A percentile compares a stretch with the other conserved stretches of the same genome.
Evolutionary conservation across 2,329 filamentous ascomycete species (phyloP).

Genomic region (Ophiostoma fasciatum): DNA sequence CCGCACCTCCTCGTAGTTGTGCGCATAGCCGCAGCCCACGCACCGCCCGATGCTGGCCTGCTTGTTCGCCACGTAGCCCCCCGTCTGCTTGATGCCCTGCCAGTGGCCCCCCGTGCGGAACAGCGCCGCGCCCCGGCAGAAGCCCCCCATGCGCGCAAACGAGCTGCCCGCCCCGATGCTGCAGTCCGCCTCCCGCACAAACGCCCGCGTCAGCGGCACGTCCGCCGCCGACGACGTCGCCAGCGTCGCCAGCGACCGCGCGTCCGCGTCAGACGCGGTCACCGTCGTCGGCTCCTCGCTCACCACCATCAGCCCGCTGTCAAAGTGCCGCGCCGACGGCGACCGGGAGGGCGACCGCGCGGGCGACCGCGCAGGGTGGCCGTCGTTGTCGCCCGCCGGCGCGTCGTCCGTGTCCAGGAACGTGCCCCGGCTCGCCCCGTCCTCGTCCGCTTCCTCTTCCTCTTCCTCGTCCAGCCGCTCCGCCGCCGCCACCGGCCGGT

Average conservation of each 20-base stretch:
- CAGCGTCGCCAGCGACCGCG: not conserved
- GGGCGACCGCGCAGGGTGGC: no score
- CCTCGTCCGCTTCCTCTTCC: not conserved
- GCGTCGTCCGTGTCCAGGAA: no score
- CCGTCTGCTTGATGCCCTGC: slow-evolving; percentile 20
- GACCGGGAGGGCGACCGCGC: no score
- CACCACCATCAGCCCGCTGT: slow-evolving; percentile 8
- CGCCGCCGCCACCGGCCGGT: no score
- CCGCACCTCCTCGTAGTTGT: slow-evolving; percentile 18
- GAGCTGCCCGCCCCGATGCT: slow-evolving; percentile 22
- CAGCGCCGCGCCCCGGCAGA: slow-evolving; percentile 24
- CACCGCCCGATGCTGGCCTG: slow-evolving; percentile 14
- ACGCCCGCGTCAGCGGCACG: slow-evolving; percentile 8
- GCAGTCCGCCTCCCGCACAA: slow-evolving; percentile 14
- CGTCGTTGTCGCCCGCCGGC: no score
- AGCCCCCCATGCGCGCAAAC: slow-evolving; percentile 20
- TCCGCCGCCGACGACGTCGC: slow-evolving; percentile 3
- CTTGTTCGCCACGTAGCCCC: slow-evolving; percentile 15
- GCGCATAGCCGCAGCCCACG: slow-evolving; percentile 15
- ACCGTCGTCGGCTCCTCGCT: slow-evolving; percentile 4
- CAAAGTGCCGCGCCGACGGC: slow-evolving; percentile 1
- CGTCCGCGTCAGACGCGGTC: not conserved
- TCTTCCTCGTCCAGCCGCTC: not conserved
- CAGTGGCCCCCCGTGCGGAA: slow-evolving; percentile 22
- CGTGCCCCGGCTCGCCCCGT: no score